Evolutionary conservation across 176 grass and related monocot species (phyloP).

Genomic region (Musa beccarii): DNA sequence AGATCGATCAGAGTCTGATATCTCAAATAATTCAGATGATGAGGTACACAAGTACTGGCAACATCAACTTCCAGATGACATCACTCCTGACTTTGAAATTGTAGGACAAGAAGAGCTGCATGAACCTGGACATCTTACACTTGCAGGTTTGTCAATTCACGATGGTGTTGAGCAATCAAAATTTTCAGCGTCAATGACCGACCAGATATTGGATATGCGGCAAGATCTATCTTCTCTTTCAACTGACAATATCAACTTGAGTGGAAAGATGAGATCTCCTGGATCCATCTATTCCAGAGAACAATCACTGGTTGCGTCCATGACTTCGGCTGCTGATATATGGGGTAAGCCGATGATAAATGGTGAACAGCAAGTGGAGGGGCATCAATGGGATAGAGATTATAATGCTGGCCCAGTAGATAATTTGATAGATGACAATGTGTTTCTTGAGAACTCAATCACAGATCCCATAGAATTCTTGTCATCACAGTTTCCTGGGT

Average conservation of each 20-base stretch:
- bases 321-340: slow-evolving; percentile 46
- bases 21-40: slow-evolving; percentile 66
- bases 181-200: slow-evolving; percentile 41
- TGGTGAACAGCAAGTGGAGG: slow-evolving; percentile 44
- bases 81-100: slow-evolving; percentile 83
- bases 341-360: slow-evolving; percentile 52
- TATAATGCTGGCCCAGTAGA: slow-evolving; percentile 40
- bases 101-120: slow-evolving; percentile 55
- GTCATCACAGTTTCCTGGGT: slow-evolving; percentile 47
- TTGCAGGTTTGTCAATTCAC: slow-evolving; percentile 58
- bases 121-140: slow-evolving; percentile 56
- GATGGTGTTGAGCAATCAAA: slow-evolving; percentile 44
- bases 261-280: slow-evolving; percentile 38
- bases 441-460: slow-evolving; percentile 28
- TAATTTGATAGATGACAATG: slow-evolving; percentile 25
- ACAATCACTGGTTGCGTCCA: slow-evolving; percentile 28
- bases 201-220: slow-evolving; percentile 33
- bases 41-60: slow-evolving; percentile 83
- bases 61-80: slow-evolving; percentile 82
- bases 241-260: slow-evolving; percentile 27
- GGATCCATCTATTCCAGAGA: slow-evolving; percentile 31
- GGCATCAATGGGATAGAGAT: slow-evolving; percentile 46
- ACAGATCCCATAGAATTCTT: slow-evolving; percentile 37
- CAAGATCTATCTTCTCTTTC: slow-evolving; percentile 42
- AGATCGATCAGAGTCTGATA: slow-evolving; percentile 41